Evolutionary conservation across 73 alveolate genomes (phyloP).

Genomic region (Paramecium tetraurelia): DNA sequence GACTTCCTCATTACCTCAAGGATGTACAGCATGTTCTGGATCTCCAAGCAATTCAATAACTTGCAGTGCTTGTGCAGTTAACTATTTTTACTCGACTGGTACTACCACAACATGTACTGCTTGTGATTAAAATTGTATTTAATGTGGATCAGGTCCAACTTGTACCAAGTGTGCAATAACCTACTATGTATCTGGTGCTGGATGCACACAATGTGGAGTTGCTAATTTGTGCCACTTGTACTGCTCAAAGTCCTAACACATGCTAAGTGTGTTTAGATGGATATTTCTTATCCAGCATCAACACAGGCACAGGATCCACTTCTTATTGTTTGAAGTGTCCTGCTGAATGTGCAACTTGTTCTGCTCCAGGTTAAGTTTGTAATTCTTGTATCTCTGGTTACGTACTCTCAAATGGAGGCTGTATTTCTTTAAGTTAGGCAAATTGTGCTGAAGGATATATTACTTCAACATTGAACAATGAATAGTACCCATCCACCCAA

Average conservation of each 20-base stretch:
- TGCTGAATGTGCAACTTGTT: not conserved
- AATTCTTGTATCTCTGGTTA: not conserved
- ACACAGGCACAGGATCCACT: not conserved
- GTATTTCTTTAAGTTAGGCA: not conserved
- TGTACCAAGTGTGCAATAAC: not conserved
- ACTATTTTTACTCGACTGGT: not conserved
- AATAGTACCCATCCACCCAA: not conserved
- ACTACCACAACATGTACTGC: not conserved
- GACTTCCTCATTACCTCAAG: not conserved
- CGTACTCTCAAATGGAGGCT: conserved; percentile 36
- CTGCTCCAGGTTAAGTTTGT: conserved; percentile 26
- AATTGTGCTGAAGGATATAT: not conserved
- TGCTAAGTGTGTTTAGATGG: not conserved
- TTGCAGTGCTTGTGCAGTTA: not conserved
- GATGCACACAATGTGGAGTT: not conserved
- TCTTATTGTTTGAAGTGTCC: not conserved
- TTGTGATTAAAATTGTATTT: not conserved
- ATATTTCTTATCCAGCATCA: not conserved
- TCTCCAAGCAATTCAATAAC: not conserved
- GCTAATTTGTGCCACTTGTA: conserved; percentile 35
- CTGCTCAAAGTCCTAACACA: not conserved
- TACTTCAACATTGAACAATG: not conserved
- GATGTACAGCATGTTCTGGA: conserved; percentile 14
- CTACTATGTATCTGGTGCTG: not conserved
- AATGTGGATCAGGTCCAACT: not conserved